A percentile compares a stretch with the other conserved stretches of the same genome.
phyloP scores from a whole-genome alignment of 257 asterid genomes.

The Ballota nigra region DNA sequence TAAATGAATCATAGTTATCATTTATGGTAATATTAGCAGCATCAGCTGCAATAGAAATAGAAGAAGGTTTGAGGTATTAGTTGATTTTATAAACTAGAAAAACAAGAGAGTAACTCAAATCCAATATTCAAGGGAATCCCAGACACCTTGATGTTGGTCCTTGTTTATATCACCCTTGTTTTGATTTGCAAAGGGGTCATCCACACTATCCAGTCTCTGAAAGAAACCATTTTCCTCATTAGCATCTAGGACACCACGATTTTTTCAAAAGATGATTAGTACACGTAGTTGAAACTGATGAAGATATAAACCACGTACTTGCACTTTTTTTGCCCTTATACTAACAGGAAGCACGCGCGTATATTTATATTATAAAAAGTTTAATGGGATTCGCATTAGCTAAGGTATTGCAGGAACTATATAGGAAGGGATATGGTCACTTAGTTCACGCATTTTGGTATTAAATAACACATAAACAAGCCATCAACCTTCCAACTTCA shows the following conservation, averaged over 20 bases:
- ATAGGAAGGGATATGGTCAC: background rate
- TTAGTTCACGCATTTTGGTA: background rate
- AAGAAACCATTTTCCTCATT: conserved; percentile 12
- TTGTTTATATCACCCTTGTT: conserved; percentile 38
- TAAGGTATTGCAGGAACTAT: background rate
- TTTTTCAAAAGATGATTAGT: conserved; percentile 1
- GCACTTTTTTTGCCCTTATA: conserved; percentile 4
- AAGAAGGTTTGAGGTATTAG: conserved; percentile 21
- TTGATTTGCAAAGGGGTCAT: conserved; percentile 44
- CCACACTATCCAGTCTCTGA: conserved; percentile 77
- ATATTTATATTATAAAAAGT: background rate
- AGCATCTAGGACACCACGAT: conserved; percentile 8
- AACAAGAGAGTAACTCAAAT: conserved; percentile 7
- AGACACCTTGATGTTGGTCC: conserved; percentile 78
- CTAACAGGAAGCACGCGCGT: conserved; percentile 4
- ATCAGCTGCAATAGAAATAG: conserved; percentile 53
- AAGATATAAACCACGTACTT: conserved; percentile 10
- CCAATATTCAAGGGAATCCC: conserved; percentile 6
- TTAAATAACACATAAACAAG: background rate
- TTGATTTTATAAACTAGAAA: conserved; percentile 4
- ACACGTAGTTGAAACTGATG: conserved; percentile 1
- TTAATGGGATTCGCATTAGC: conserved; percentile 12
- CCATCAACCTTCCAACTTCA: conserved; percentile 6
- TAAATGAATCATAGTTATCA: conserved; percentile 48
- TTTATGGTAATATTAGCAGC: conserved; percentile 67